Base-by-base conservation (phyloP, 2,329 filamentous ascomycete genomes). In the Diaporthe humulicola region DNA sequence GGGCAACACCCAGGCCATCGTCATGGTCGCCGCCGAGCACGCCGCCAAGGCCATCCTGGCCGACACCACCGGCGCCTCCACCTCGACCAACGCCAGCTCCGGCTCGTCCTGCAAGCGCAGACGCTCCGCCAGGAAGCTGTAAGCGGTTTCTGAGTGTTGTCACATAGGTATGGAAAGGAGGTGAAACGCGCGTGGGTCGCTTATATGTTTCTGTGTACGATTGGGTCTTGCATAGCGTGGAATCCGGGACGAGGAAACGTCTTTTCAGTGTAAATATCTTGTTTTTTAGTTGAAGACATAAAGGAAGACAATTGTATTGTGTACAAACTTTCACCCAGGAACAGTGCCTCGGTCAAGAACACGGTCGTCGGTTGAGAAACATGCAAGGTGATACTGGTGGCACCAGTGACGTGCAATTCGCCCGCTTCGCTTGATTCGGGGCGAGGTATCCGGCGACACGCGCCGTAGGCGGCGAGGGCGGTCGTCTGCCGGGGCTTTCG, bases 1-100 rank as follows among this genome's bases (percentile, higher is more conserved):
- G 4, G 90, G 90, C 42, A 93, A 93, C 81, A 91, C 91, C 0
- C 82, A 83, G 28, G 79, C 83, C 12, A 85, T 85, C 76, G 84
- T 86, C 61, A 83, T 86, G 28, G 80, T 83, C 17, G 83, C 80
- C 3, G 80, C 85, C 15, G 85, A 86, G 79, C 82, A 81, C 40
- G 85, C 85, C 4, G 78, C 80, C 56, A 81, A 74, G 69, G 66
- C 67, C 67, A 78, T 79, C 71, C 70, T 76, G 52, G 56, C 60
- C 40, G 74, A 71, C 42, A 25, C 74, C 30, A 57, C 74, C 14
- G 45, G 56, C 50, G 75, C 66, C 36, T 71, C 76, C 48, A 70
- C 73, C 57, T 73, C 48, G 70, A n/a, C 22, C 58, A 69, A 33
- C 70, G 25, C 52, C 69, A 48, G 36, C 57, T 14, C 52, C 56